Evolutionary conservation across 2,329 filamentous ascomycete species (phyloP).

Genomic region (Diaporthe sp.): DNA sequence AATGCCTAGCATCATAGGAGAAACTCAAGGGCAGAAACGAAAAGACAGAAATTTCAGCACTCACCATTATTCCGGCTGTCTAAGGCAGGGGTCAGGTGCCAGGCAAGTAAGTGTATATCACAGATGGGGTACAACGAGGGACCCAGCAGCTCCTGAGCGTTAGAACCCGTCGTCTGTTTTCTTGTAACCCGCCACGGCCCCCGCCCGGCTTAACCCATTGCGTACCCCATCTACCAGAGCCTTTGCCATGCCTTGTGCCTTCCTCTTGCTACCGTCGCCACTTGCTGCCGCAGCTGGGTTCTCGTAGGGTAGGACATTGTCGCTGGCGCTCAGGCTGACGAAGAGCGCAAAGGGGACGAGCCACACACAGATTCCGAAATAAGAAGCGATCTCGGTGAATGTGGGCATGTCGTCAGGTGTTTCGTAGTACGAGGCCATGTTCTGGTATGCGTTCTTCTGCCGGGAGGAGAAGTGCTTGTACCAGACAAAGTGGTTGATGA

Average conservation of each 20-base stretch:
- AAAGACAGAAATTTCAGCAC: background rate
- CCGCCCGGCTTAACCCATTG: slow-evolving; percentile 61
- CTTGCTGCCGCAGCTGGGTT: slow-evolving; percentile 64
- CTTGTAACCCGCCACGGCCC: slow-evolving; percentile 52
- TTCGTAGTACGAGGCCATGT: slow-evolving; percentile 71
- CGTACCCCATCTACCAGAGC: slow-evolving; percentile 69
- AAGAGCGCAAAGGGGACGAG: slow-evolving; percentile 95
- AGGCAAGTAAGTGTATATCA: background rate
- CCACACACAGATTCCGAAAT: slow-evolving; percentile 97
- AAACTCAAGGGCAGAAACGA: background rate
- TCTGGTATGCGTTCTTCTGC: slow-evolving; percentile 66
- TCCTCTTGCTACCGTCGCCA: slow-evolving; percentile 59
- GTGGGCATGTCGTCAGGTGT: slow-evolving; percentile 72
- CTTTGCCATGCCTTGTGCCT: slow-evolving; percentile 73
- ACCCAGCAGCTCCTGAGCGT: slow-evolving; percentile 24
- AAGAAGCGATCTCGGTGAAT: slow-evolving; percentile 95
- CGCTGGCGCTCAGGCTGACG: slow-evolving; percentile 91
- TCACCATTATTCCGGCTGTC: slow-evolving; percentile 27
- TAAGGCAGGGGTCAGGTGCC: background rate
- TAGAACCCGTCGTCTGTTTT: slow-evolving; percentile 51
- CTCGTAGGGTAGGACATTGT: slow-evolving; percentile 95
- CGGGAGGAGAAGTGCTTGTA: slow-evolving; percentile 87
- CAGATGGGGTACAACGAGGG: background rate
- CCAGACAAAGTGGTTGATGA: slow-evolving; percentile 94
- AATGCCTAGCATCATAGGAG: background rate